Percentiles rank a stretch among this genome's conserved stretches.
Evolutionary conservation across 805 yeast species (phyloP).

Genomic region (Teunomyces cretensis): DNA sequence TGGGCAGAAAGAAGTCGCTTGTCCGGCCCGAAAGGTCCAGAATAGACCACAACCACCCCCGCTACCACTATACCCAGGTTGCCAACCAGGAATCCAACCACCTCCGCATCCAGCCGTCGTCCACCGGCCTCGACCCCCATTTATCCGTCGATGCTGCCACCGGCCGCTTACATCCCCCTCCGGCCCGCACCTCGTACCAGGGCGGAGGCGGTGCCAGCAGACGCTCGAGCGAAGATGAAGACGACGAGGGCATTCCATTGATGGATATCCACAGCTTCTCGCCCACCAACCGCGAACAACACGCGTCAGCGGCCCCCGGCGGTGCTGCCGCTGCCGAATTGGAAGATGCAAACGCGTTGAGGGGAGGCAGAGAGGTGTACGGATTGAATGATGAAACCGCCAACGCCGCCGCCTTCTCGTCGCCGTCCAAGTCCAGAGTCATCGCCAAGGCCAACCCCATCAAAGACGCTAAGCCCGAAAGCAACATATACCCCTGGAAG

Average conservation of each 20-base stretch:
- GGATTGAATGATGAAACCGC: constrained; percentile 63
- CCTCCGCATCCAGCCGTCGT: constrained; percentile 63
- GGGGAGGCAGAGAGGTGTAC: constrained; percentile 50
- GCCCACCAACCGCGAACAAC: constrained; percentile 8
- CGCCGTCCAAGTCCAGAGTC: constrained; percentile 22
- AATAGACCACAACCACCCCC: constrained; percentile 67
- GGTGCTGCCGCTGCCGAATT: background rate
- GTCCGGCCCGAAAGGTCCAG: constrained; percentile 81
- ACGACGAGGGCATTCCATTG: constrained; percentile 43
- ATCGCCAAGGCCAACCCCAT: constrained; percentile 16
- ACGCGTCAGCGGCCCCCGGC: background rate
- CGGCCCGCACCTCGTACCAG: constrained; percentile 1
- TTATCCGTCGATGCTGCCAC: constrained; percentile 26
- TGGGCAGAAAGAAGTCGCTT: constrained; percentile 62
- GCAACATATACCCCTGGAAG: constrained; percentile 63
- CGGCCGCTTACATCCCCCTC: constrained; percentile 5
- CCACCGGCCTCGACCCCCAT: constrained; percentile 67
- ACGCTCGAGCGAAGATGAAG: constrained; percentile 9
- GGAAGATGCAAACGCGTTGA: background rate
- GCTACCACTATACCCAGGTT: constrained; percentile 73
- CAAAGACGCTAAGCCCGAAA: constrained; percentile 12
- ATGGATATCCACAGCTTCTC: constrained; percentile 33
- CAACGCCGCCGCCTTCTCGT: constrained; percentile 10
- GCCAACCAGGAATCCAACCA: constrained; percentile 65
- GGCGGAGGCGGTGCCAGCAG: background rate